phyloP scores from a whole-genome alignment of 768 basidiomycete species.

The Dictyophora rubrovolvata region DNA sequence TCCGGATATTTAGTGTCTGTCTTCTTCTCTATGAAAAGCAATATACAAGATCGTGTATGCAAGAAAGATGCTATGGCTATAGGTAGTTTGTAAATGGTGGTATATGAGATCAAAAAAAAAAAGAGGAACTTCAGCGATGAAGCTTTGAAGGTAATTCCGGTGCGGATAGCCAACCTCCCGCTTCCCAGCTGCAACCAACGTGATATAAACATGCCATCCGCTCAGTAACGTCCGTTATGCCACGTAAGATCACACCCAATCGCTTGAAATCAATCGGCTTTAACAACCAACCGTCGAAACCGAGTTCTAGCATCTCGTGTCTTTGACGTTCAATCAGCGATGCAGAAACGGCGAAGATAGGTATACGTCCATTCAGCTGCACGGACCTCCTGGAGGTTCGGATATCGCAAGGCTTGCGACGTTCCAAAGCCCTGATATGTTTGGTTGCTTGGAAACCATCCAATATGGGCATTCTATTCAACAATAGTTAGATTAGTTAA shows the following conservation, averaged over 20 bases:
- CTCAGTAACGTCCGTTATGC: slow-evolving; percentile 43
- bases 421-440: slow-evolving; percentile 39
- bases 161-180: slow-evolving; percentile 46
- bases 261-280: slow-evolving; percentile 77
- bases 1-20: too few relatives aligned
- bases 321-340: slow-evolving; percentile 53
- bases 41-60: background rate
- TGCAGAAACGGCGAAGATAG: slow-evolving; percentile 76
- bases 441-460: slow-evolving; percentile 62
- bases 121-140: background rate
- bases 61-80: background rate
- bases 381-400: slow-evolving; percentile 29
- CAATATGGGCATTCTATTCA: slow-evolving; percentile 64
- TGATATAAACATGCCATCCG: slow-evolving; percentile 43
- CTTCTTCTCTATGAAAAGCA: background rate
- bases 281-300: slow-evolving; percentile 76
- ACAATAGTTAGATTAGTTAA: background rate
- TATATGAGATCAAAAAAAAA: background rate
- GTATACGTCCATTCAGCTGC: slow-evolving; percentile 51
- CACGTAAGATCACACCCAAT: slow-evolving; percentile 45
- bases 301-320: slow-evolving; percentile 37
- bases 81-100: background rate
- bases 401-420: background rate
- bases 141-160: background rate
- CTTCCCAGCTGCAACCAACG: slow-evolving; percentile 47